phyloP scores from a whole-genome alignment of 192 early-diverging fungal genomes.

The Chytriomyces confervae region DNA sequence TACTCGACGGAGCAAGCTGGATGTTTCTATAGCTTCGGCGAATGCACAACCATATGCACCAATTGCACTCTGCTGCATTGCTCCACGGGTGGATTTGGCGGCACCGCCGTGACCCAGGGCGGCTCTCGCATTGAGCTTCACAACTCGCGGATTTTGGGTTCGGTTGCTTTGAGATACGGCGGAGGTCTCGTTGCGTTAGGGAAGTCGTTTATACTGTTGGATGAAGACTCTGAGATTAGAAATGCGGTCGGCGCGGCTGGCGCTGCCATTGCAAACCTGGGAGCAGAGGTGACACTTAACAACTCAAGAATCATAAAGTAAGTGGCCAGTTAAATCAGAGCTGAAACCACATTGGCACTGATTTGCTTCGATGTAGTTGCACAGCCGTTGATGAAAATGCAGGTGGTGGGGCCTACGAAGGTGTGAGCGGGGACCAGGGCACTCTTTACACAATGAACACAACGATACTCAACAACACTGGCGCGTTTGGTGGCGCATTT shows the following conservation, averaged over 20 bases:
- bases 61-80: not conserved
- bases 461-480: not conserved
- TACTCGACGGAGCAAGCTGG: not conserved
- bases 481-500: constrained; percentile 5
- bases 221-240: not conserved
- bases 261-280: constrained; percentile 1
- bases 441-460: not conserved
- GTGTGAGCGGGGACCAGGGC: not conserved
- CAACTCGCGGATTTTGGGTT: not conserved
- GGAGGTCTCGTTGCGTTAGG: not conserved
- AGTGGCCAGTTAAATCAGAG: not conserved
- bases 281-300: not conserved
- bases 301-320: constrained; percentile 4
- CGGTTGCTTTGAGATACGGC: not conserved
- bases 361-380: not conserved
- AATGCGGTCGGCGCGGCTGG: not conserved
- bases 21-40: not conserved
- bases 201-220: not conserved
- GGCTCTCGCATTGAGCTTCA: not conserved
- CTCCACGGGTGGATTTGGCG: constrained; percentile 3
- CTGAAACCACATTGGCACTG: not conserved
- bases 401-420: constrained; percentile 1
- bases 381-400: not conserved
- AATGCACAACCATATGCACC: constrained; percentile 2
- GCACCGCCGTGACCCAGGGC: not conserved